Base-by-base conservation (phyloP, 176 grass and related monocot species). In the Musa beccarii region DNA sequence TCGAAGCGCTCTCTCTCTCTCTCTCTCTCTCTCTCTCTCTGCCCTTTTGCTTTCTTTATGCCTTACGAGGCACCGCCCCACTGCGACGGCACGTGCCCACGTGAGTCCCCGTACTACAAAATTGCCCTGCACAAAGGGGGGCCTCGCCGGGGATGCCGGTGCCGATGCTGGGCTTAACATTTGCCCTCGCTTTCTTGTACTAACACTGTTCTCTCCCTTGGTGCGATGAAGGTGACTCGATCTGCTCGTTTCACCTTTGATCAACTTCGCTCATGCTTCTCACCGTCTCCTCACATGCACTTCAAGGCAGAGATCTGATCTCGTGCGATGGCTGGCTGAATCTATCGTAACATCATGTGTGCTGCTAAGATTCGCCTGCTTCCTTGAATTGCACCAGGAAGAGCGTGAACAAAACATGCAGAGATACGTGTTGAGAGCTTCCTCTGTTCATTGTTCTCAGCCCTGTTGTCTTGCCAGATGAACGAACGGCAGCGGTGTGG, bases 31-130 rank as follows among this genome's bases (percentile, higher is more conserved):
- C 29, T 50, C 50, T 9, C 55, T 59, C 55, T 5, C 1, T 59
- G 14, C 49, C 56, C 71, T 79, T 78, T 65, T 54, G 43, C 63
- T 49, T 96, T 89, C 21, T 96, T 91, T 91, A 91, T 55, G 71
- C 29, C 16, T 52, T 64, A 74, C 82, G 77, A 86, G 84, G 84
- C 79, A 87, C 84, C 79, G 67, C 22, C 81, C 79, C 66, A 66
- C 84, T 83, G 82, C 54, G 71, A 83, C 59, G 72, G 82, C 84
- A 89, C 82, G 86, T 96, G 92, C 72, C 64, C 86, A 85, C 80
- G 78, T 84, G 81, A 72, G 66, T 57, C 10, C 62, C 59, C 72
- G 65, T 34, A 29, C n/a, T 62, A 29, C 26, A 10, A 43, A 43
- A 43, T 43, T 43, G 34, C 34, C 34, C 34, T 43, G 34, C 34